Percentiles rank a stretch among this genome's conserved stretches.
Evolutionary conservation across 225 moss, liverwort and hornwort species (phyloP).

Genomic region (Thuidium tamariscinum): DNA sequence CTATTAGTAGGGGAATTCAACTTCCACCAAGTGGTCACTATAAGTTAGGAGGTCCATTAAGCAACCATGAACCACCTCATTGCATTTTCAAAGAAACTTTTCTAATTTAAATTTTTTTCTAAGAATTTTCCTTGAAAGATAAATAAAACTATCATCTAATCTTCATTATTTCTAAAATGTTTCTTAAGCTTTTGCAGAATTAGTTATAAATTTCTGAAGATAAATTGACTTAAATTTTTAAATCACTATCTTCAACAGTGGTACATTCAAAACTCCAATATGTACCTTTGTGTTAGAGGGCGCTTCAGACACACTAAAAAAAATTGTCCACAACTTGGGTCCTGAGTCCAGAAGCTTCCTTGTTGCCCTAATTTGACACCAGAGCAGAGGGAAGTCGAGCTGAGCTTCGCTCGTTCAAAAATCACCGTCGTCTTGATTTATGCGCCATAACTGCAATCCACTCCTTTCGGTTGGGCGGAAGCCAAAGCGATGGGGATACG

Average conservation of each 20-base stretch:
- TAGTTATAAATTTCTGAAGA: not conserved
- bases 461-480: not conserved
- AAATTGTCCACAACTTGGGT: too few relatives aligned
- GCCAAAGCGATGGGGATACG: constrained; percentile 45
- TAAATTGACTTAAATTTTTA: too few relatives aligned
- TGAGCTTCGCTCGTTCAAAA: not conserved
- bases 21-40: rapidly evolving
- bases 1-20: rapidly evolving
- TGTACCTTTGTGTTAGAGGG: not conserved
- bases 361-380: not conserved
- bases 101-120: not conserved
- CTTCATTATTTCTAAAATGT: not conserved
- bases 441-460: not conserved
- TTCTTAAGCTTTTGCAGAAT: not conserved
- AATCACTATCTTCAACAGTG: not conserved
- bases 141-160: not conserved
- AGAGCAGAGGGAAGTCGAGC: not conserved
- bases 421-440: not conserved
- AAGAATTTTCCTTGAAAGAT: too few relatives aligned
- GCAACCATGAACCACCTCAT: rapidly evolving
- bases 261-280: not conserved
- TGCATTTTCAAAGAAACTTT: rapidly evolving
- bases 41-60: not conserved
- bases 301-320: too few relatives aligned
- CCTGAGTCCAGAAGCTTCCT: not conserved